Conservation (phyloP, 805 yeast genomes). For the Starmera quercuum region DNA sequence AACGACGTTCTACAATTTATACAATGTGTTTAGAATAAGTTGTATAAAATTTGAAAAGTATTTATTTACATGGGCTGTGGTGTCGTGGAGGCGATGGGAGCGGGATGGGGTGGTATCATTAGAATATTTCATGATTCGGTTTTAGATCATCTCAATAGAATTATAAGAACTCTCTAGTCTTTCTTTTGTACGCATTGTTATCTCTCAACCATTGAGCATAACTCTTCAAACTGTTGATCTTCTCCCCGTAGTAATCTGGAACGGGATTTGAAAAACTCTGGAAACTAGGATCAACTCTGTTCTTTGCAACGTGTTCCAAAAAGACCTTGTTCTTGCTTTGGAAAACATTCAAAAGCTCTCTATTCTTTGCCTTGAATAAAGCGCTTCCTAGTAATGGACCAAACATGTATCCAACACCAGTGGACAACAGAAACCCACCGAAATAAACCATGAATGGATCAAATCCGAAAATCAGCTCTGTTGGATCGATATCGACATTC, state of each 20-base stretch:
- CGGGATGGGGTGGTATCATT: neutral
- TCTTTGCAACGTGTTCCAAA: conserved; percentile 60
- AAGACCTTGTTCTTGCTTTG: conserved; percentile 64
- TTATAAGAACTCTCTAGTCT: conserved; percentile 65
- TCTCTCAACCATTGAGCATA: conserved; percentile 97
- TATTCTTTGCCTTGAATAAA: conserved; percentile 51
- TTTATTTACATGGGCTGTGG: neutral
- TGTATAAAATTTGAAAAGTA: no score
- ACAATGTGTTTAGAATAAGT: no score
- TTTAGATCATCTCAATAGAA: neutral
- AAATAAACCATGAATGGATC: conserved; percentile 82
- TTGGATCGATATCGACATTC: conserved; percentile 79
- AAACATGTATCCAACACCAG: conserved; percentile 67
- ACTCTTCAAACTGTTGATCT: conserved; percentile 75
- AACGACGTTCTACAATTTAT: no score
- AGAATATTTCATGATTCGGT: no score
- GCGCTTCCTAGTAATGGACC: conserved; percentile 81
- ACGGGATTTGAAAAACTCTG: conserved; percentile 92
- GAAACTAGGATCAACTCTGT: conserved; percentile 87
- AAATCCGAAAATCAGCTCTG: conserved; percentile 77
- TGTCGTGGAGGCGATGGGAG: neutral
- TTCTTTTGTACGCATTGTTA: conserved; percentile 83
- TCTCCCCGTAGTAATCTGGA: conserved; percentile 98
- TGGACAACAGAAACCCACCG: conserved; percentile 65
- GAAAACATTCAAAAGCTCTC: conserved; percentile 37